Conservation (phyloP, 1,284 basidiomycete genomes). For the Calocybe gambosa region DNA sequence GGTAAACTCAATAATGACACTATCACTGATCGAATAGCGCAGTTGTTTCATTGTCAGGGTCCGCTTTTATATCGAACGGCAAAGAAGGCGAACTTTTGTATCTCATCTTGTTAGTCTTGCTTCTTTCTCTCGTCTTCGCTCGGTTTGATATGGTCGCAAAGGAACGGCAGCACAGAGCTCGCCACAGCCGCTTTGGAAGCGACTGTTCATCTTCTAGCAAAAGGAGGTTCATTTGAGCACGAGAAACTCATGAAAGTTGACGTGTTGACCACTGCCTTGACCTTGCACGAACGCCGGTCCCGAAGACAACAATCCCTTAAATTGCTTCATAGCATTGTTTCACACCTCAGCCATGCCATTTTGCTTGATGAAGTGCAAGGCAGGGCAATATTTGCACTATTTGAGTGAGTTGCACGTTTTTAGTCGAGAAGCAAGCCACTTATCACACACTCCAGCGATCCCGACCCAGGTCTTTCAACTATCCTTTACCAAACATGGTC, state of each 20-base stretch:
- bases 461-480: slow-evolving; percentile 10
- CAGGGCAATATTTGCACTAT: slow-evolving; percentile 9
- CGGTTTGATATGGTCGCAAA: neutral
- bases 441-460: slow-evolving; percentile 5
- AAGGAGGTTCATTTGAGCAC: slow-evolving; percentile 11
- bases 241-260: slow-evolving; percentile 10
- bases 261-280: slow-evolving; percentile 8
- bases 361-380: slow-evolving; percentile 8
- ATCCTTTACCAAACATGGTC: slow-evolving; percentile 9
- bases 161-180: slow-evolving; percentile 3
- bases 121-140: neutral
- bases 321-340: slow-evolving; percentile 9
- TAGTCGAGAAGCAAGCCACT: neutral
- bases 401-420: slow-evolving; percentile 10
- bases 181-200: slow-evolving; percentile 10
- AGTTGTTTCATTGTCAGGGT: slow-evolving; percentile 14
- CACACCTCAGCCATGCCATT: slow-evolving; percentile 11
- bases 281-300: slow-evolving; percentile 5
- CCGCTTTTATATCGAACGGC: slow-evolving; percentile 10
- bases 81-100: slow-evolving; percentile 11
- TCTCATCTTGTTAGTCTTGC: slow-evolving; percentile 8
- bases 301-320: slow-evolving; percentile 9
- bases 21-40: neutral
- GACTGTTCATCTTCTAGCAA: slow-evolving; percentile 8
- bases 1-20: neutral